phyloP scores from a whole-genome alignment of 1,139 yeast species.

The Candida tetrigidarum region DNA sequence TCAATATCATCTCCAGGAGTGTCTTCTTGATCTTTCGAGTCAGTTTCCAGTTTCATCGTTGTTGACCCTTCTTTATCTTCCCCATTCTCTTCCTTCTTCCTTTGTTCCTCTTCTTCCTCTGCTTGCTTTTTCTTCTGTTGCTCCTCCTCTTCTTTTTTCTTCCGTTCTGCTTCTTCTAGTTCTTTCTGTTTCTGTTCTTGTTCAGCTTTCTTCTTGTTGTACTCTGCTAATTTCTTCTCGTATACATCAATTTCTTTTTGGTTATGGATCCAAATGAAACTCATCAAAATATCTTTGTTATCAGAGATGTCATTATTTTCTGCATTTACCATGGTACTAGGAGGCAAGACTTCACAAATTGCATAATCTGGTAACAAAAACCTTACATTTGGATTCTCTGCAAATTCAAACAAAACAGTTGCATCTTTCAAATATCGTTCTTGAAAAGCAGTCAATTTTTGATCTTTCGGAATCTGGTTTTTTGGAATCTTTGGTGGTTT shows the following conservation, averaged over 20 bases:
- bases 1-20: neutral
- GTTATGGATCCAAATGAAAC: slow-evolving; percentile 66
- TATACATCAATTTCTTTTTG: slow-evolving; percentile 52
- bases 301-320: slow-evolving; percentile 33
- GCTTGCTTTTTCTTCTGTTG: slow-evolving; percentile 17
- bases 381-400: slow-evolving; percentile 77
- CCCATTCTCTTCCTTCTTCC: slow-evolving; percentile 35
- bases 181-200: slow-evolving; percentile 31
- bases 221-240: slow-evolving; percentile 40
- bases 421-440: slow-evolving; percentile 71
- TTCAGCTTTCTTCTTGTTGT: slow-evolving; percentile 29
- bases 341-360: slow-evolving; percentile 62
- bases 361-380: slow-evolving; percentile 77
- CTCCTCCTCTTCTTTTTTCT: slow-evolving; percentile 23
- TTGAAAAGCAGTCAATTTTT: slow-evolving; percentile 73
- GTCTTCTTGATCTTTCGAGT: neutral
- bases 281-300: slow-evolving; percentile 57
- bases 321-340: slow-evolving; percentile 23
- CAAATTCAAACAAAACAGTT: slow-evolving; percentile 81
- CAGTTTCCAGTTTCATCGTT: neutral
- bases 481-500: slow-evolving; percentile 23
- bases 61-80: slow-evolving; percentile 15
- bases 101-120: slow-evolving; percentile 50
- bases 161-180: slow-evolving; percentile 25
- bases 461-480: slow-evolving; percentile 39